These are phyloP conservation scores for Chrysanthemum seticuspe DNA, from an alignment of 129 eudicot species.

Conservation along the genomic window DNA sequence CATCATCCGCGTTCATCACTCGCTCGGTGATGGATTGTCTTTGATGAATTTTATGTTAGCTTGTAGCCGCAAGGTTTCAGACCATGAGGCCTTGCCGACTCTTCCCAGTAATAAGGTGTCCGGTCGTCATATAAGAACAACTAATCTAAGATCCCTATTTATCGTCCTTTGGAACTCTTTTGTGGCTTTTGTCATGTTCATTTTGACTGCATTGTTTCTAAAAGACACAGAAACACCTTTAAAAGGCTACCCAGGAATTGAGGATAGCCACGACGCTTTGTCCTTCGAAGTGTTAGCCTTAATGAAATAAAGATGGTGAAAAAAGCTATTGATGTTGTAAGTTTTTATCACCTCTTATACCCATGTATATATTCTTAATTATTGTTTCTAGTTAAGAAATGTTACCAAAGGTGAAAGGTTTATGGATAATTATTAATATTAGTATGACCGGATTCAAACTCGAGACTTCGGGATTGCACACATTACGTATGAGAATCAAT, in stretches of 20 bases:
- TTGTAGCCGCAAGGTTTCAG: constrained; percentile 16
- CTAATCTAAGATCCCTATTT: neutral
- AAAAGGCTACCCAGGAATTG: neutral
- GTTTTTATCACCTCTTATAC: neutral
- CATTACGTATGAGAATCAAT: no score
- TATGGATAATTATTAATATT: no score
- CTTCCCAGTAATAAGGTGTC: neutral
- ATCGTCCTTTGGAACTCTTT: neutral
- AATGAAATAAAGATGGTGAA: constrained; percentile 10
- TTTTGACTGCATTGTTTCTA: neutral
- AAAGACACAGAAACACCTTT: constrained; percentile 10
- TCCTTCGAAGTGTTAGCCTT: constrained; percentile 1
- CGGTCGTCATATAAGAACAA: neutral
- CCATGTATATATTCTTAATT: no score
- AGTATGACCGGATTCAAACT: no score
- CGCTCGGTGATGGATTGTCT: constrained; percentile 39
- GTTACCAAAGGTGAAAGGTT: no score
- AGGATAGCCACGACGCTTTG: neutral
- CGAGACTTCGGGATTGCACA: no score
- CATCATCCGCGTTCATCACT: constrained; percentile 21
- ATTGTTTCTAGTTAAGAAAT: no score
- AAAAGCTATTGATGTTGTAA: neutral
- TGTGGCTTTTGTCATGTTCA: neutral
- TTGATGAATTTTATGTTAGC: constrained; percentile 27
- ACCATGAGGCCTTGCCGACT: constrained; percentile 12